A percentile compares a stretch with the other conserved stretches of the same genome.
Conservation (phyloP, 2,329 filamentous ascomycete genomes). For the Penicillium olsonii region DNA sequence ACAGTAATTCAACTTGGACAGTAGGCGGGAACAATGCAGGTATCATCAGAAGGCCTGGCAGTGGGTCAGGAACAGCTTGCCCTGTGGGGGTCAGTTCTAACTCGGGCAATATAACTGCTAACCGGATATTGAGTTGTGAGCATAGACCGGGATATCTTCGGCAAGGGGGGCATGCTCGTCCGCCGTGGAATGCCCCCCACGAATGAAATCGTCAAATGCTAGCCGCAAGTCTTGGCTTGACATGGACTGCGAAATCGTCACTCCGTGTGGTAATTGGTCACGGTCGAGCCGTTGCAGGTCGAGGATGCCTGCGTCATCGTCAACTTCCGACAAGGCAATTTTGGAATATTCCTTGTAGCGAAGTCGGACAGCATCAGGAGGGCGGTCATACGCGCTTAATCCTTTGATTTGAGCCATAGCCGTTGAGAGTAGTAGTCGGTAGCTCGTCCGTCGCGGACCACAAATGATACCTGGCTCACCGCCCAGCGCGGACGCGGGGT, state of each 20-base stretch:
- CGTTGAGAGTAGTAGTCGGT: background rate
- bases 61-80: conserved; percentile 22
- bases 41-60: conserved; percentile 73
- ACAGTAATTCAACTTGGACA: conserved; percentile 70
- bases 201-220: conserved; percentile 36
- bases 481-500: conserved; percentile 32
- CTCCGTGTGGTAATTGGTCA: conserved; percentile 26
- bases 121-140: conserved; percentile 40
- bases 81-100: conserved; percentile 10
- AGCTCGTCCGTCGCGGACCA: no score
- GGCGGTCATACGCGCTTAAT: conserved; percentile 76
- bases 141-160: conserved; percentile 38
- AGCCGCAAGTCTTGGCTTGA: conserved; percentile 29
- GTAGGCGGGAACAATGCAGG: conserved; percentile 71
- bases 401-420: conserved; percentile 37
- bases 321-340: conserved; percentile 55
- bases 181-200: conserved; percentile 7
- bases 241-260: conserved; percentile 33
- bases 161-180: conserved; percentile 16
- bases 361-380: conserved; percentile 68
- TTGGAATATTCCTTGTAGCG: conserved; percentile 76
- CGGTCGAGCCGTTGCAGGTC: conserved; percentile 51
- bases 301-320: conserved; percentile 58
- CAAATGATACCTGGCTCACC: conserved; percentile 27
- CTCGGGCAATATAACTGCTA: conserved; percentile 21